phyloP scores from a whole-genome alignment of 2,329 filamentous ascomycete genomes.

The Decorospora gaudefroyi region DNA sequence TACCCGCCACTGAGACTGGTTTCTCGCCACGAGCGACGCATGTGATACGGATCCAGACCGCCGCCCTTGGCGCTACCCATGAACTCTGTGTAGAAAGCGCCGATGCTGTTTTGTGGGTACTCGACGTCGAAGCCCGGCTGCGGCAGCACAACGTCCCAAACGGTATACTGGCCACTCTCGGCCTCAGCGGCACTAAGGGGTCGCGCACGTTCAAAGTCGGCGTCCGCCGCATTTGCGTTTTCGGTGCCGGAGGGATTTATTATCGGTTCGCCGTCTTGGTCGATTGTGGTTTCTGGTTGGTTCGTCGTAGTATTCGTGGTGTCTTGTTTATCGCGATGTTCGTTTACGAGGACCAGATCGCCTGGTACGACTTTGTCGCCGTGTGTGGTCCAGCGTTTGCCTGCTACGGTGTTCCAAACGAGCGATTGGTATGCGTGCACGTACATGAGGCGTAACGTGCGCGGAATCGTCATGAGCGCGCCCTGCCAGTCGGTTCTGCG shows the following conservation, averaged over 20 bases:
- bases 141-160: slow-evolving; percentile 89
- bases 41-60: slow-evolving; percentile 76
- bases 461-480: slow-evolving; percentile 76
- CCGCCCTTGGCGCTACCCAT: slow-evolving; percentile 83
- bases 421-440: slow-evolving; percentile 95
- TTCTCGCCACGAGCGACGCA: slow-evolving; percentile 85
- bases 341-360: slow-evolving; percentile 74
- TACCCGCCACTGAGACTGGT: slow-evolving; percentile 88
- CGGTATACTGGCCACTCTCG: slow-evolving; percentile 71
- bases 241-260: slow-evolving; percentile 64
- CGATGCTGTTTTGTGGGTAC: slow-evolving; percentile 83
- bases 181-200: slow-evolving; percentile 77
- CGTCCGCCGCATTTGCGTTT: slow-evolving; percentile 57
- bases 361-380: slow-evolving; percentile 77
- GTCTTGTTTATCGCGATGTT: slow-evolving; percentile 56
- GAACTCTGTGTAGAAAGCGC: slow-evolving; percentile 81
- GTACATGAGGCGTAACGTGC: slow-evolving; percentile 89
- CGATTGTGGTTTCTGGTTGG: slow-evolving; percentile 44
- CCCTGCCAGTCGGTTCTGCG: slow-evolving; percentile 74
- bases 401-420: slow-evolving; percentile 87
- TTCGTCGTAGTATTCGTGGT: slow-evolving; percentile 39
- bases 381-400: slow-evolving; percentile 76
- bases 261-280: slow-evolving; percentile 68
- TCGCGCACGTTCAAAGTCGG: slow-evolving; percentile 70
- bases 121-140: slow-evolving; percentile 88